Evolutionary conservation across 352 stramenopile genomes (phyloP).

Genomic region (Globisporangium echinulatum): DNA sequence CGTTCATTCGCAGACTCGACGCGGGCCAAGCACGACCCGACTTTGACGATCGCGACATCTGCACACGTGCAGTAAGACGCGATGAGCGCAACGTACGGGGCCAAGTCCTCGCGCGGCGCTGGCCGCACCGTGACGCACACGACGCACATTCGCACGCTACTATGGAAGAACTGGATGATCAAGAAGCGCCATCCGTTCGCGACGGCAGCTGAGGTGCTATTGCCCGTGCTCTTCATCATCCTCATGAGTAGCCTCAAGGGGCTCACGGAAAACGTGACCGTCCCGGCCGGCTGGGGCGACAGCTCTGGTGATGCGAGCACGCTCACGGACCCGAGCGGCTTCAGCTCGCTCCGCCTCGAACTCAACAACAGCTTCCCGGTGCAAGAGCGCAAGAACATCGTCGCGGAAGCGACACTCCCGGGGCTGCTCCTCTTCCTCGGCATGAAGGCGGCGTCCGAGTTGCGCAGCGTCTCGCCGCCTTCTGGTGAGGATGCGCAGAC

Average conservation of each 20-base stretch:
- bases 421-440: conserved; percentile 45
- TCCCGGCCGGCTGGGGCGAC: conserved; percentile 58
- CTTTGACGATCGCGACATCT: too few species aligned
- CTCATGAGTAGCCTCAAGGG: conserved; percentile 45
- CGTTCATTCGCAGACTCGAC: too few species aligned
- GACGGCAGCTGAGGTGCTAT: conserved; percentile 44
- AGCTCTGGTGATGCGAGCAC: conserved; percentile 3
- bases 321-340: conserved; percentile 3
- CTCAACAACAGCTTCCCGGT: conserved; percentile 1
- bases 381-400: conserved; percentile 26
- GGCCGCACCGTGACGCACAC: conserved; percentile 4
- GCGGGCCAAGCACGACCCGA: too few species aligned
- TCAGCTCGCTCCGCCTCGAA: background rate
- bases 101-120: too few species aligned
- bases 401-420: conserved; percentile 42
- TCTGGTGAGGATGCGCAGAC: background rate
- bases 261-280: conserved; percentile 41
- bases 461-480: conserved; percentile 11
- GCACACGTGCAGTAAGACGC: too few species aligned
- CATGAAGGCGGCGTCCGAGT: conserved; percentile 21
- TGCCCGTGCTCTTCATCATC: conserved; percentile 67
- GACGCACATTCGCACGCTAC: conserved; percentile 35
- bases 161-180: conserved; percentile 73
- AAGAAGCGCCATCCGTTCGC: conserved; percentile 58
- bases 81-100: too few species aligned